Evolutionary conservation across 306 rosid genomes (phyloP), one percentile per base, ranked within the genome.

Genomic region (Begonia loranthoides): DNA sequence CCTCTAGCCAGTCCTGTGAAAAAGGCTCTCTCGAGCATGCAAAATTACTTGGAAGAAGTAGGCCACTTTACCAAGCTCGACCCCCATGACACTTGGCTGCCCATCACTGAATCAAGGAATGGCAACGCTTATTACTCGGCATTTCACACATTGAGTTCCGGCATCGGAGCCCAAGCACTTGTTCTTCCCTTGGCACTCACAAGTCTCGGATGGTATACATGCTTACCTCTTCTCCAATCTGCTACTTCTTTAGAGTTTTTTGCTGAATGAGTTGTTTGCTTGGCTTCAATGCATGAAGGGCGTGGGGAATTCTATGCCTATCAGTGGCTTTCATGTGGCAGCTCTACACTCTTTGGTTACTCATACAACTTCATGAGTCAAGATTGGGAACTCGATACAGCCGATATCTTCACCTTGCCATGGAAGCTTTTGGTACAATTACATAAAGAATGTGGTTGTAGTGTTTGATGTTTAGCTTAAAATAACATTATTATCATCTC

Each of bases 11-110:
- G 50, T 41, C 65, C 65, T 12, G 15, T 45, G 12, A 50, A 10
- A n/a, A 43, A 19, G 17, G 62, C 49, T 17, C 9, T 13, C 17
- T 13, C 9, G 16, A 48, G 51, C 17, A 0, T 48, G 14, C 51
- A 48, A 13, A 16, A 5, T 48, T 48, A 48, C 51, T 48, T 48
- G 51, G 51, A 15, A 15, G 51, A 48, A 48, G 51, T 48, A 13
- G 51, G 10, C 39, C 9, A 17, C 9, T 58, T 69, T 57, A 74
- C 76, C 0, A 69, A 73, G 57, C 81, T 73, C 59, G 75, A 81
- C 19, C 81, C 79, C 66, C 81, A 77, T 0, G 89, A 81, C 64
- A 75, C 76, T 55, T 81, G 89, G 89, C 70, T 81, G 6, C 89
- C 89, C 15, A 59, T 81, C 41, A 81, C 89, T 45, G 79, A 81